These are phyloP conservation scores for Gigaspora rosea DNA, from an alignment of 192 early-diverging fungal species.

Conservation along the genomic window DNA sequence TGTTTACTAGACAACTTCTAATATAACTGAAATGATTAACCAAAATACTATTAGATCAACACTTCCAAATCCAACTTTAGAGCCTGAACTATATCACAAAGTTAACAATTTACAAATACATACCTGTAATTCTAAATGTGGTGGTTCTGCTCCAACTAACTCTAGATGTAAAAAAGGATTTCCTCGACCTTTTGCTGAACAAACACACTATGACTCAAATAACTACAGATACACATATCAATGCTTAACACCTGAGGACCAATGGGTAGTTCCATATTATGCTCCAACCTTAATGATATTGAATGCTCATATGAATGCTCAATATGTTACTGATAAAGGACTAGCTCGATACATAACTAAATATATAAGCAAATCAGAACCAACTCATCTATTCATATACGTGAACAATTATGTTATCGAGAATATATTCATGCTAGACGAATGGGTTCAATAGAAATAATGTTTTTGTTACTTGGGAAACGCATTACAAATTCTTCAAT, in stretches of 20 bases:
- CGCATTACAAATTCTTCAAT: too few relatives aligned
- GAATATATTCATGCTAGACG: too few relatives aligned
- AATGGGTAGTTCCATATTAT: neutral
- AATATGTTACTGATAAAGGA: neutral
- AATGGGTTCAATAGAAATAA: too few relatives aligned
- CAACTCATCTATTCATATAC: neutral
- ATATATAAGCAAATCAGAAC: neutral
- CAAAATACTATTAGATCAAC: neutral
- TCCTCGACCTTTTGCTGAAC: too few relatives aligned
- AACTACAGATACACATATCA: neutral
- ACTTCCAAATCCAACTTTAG: neutral
- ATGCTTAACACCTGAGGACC: slow-evolving; percentile 4
- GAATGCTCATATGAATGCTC: neutral
- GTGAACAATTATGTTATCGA: neutral
- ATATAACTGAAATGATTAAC: too few relatives aligned
- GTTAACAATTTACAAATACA: neutral
- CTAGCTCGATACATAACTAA: slow-evolving; percentile 1
- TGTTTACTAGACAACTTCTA: too few relatives aligned
- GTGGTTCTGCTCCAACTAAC: neutral
- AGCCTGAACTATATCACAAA: neutral
- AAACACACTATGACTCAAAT: too few relatives aligned
- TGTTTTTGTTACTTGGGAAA: too few relatives aligned
- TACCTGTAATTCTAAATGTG: slow-evolving; percentile 5
- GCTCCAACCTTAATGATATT: neutral
- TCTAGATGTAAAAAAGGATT: neutral